phyloP scores from a whole-genome alignment of 2,329 filamentous ascomycete genomes.

The Aspergillus sergii region DNA sequence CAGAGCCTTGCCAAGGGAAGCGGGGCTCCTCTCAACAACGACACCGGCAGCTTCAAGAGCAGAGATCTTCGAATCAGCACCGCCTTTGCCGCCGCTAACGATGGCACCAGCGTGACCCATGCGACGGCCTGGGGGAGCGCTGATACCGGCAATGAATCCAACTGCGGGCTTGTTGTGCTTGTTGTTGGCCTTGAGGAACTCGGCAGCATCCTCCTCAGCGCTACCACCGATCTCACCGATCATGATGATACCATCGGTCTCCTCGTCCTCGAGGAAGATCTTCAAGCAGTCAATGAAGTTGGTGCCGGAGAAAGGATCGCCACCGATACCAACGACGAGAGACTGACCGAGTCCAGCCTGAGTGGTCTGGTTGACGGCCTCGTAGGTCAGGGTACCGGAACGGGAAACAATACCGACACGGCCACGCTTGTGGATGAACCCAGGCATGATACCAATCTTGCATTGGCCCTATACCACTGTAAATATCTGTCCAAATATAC shows the following conservation, averaged over 20 bases:
- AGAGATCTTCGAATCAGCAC: slow-evolving; percentile 96
- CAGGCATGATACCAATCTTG: slow-evolving; percentile 99
- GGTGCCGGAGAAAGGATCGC: slow-evolving; percentile 97
- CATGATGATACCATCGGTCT: slow-evolving; percentile 99
- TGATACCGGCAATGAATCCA: slow-evolving; percentile 98
- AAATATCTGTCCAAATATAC: slow-evolving; percentile 1
- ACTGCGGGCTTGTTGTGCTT: slow-evolving; percentile 93
- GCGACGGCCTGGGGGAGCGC: slow-evolving; percentile 89
- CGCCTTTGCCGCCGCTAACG: slow-evolving; percentile 95
- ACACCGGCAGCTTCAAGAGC: slow-evolving; percentile 92
- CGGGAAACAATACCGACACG: slow-evolving; percentile 98
- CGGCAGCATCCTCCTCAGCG: slow-evolving; percentile 96
- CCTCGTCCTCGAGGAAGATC: slow-evolving; percentile 92
- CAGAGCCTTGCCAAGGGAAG: slow-evolving; percentile 87
- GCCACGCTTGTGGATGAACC: slow-evolving; percentile 99
- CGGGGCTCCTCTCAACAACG: slow-evolving; percentile 93
- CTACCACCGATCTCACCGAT: slow-evolving; percentile 98
- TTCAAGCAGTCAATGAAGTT: slow-evolving; percentile 99
- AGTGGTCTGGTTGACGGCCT: slow-evolving; percentile 99
- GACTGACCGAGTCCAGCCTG: slow-evolving; percentile 96
- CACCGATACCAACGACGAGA: slow-evolving; percentile 95
- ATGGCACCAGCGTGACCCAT: slow-evolving; percentile 99
- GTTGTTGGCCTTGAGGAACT: slow-evolving; percentile 93
- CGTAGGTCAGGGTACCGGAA: slow-evolving; percentile 97
- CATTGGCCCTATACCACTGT: slow-evolving; percentile 71